These are phyloP conservation scores for Syzygium grande DNA, from an alignment of 345 rosid species.

Conservation along the genomic window DNA sequence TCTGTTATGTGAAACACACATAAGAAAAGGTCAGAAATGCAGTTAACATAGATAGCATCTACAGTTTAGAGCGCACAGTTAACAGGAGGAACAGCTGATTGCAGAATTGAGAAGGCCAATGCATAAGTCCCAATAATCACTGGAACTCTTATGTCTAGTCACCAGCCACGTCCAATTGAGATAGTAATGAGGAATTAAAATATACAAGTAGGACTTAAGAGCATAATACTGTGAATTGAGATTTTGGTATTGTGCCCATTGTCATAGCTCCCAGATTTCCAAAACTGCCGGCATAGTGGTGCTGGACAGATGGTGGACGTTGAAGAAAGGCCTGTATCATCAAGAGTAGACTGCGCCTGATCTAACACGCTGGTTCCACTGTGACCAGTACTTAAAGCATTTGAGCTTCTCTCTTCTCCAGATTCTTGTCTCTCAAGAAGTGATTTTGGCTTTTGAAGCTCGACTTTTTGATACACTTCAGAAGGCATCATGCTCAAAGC, in stretches of 20 bases:
- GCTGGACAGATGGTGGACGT: slow-evolving; percentile 47
- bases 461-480: not conserved
- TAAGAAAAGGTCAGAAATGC: not conserved
- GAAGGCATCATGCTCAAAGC: not conserved
- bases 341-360: slow-evolving; percentile 61
- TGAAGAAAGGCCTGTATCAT: slow-evolving; percentile 61
- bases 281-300: slow-evolving; percentile 85
- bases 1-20: slow-evolving; percentile 18
- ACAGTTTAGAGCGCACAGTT: not conserved
- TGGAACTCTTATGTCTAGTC: not conserved
- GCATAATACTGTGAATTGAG: slow-evolving; percentile 49
- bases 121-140: not conserved
- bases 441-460: slow-evolving; percentile 13
- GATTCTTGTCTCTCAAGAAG: slow-evolving; percentile 26
- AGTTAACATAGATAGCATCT: not conserved
- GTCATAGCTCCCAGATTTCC: slow-evolving; percentile 87
- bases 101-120: not conserved
- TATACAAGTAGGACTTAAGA: not conserved
- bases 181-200: not conserved
- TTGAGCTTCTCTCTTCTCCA: slow-evolving; percentile 53
- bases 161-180: not conserved
- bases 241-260: slow-evolving; percentile 40
- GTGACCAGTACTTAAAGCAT: slow-evolving; percentile 36
- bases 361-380: slow-evolving; percentile 55
- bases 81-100: not conserved